Evolutionary conservation across 2,329 filamentous ascomycete species (phyloP).

Genomic region (Pyrenophora graminea): DNA sequence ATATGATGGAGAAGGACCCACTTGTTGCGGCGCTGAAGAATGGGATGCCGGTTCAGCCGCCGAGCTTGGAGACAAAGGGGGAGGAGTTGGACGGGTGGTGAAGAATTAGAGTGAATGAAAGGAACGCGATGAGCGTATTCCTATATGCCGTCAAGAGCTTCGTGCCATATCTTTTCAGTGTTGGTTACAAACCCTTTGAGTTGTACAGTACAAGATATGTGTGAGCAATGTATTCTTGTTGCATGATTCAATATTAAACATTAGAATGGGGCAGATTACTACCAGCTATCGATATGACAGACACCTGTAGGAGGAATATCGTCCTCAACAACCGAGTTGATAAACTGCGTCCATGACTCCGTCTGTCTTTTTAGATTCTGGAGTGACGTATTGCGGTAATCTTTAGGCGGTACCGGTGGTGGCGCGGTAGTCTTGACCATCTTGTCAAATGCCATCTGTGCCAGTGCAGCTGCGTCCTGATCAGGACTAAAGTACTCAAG

Average conservation of each 20-base stretch:
- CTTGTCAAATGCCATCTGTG: constrained; percentile 26
- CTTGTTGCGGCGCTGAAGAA: constrained; percentile 36
- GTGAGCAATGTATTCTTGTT: background rate
- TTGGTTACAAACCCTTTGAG: too few relatives aligned
- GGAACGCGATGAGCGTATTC: too few relatives aligned
- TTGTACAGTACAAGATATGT: too few relatives aligned
- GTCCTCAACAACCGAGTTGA: background rate
- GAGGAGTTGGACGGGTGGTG: constrained; percentile 37
- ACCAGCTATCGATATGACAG: background rate
- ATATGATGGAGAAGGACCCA: constrained; percentile 31
- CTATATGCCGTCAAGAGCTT: background rate
- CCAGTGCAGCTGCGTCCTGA: constrained; percentile 26
- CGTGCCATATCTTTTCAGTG: too few relatives aligned
- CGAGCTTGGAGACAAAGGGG: constrained; percentile 30
- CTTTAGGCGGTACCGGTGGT: constrained; percentile 21
- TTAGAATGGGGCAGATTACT: background rate
- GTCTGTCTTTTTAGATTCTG: background rate
- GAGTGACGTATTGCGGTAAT: background rate
- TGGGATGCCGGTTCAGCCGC: constrained; percentile 39
- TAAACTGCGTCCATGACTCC: background rate
- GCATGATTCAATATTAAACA: background rate
- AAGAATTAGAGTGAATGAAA: background rate
- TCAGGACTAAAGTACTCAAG: constrained; percentile 32
- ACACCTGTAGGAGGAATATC: background rate
- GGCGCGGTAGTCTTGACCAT: constrained; percentile 15